Evolutionary conservation across 2,329 filamentous ascomycete genomes (phyloP).

Genomic region (Microcyclospora pomicola): DNA sequence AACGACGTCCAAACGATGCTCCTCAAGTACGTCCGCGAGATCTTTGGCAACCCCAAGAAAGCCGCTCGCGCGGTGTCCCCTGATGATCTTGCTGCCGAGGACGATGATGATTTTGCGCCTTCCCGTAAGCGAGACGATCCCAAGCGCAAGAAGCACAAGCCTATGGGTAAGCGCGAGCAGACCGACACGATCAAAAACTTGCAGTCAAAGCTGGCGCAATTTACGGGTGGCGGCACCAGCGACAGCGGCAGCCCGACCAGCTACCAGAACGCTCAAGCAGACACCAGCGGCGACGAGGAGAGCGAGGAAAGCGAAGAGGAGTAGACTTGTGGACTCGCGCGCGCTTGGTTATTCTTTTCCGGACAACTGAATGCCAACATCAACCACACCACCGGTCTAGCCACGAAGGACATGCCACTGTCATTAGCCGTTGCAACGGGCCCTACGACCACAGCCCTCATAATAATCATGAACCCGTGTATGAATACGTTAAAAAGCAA

Average conservation of each 20-base stretch:
- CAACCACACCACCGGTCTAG: too few species aligned
- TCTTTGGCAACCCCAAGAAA: slow-evolving; percentile 21
- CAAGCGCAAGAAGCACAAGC: slow-evolving; percentile 61
- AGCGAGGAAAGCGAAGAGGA: slow-evolving; percentile 24
- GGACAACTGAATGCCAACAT: not conserved
- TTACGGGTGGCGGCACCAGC: slow-evolving; percentile 11
- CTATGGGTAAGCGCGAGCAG: slow-evolving; percentile 60
- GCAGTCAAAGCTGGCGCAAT: slow-evolving; percentile 40
- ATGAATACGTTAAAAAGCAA: too few species aligned
- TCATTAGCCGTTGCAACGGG: too few species aligned
- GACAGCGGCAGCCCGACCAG: slow-evolving; percentile 12
- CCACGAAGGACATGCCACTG: too few species aligned
- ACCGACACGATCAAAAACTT: slow-evolving; percentile 52
- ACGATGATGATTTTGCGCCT: slow-evolving; percentile 38
- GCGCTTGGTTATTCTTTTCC: not conserved
- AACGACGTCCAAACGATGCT: slow-evolving; percentile 42
- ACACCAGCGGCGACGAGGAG: slow-evolving; percentile 19
- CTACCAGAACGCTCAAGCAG: slow-evolving; percentile 9
- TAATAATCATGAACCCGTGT: too few species aligned
- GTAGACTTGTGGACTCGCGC: slow-evolving; percentile 8
- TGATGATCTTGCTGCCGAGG: slow-evolving; percentile 24
- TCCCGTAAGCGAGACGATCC: slow-evolving; percentile 24
- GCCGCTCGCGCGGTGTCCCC: slow-evolving; percentile 9
- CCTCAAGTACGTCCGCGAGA: slow-evolving; percentile 39
- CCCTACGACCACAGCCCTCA: too few species aligned